phyloP scores from a whole-genome alignment of 2,329 filamentous ascomycete genomes.

The Lecanosticta acicola region DNA sequence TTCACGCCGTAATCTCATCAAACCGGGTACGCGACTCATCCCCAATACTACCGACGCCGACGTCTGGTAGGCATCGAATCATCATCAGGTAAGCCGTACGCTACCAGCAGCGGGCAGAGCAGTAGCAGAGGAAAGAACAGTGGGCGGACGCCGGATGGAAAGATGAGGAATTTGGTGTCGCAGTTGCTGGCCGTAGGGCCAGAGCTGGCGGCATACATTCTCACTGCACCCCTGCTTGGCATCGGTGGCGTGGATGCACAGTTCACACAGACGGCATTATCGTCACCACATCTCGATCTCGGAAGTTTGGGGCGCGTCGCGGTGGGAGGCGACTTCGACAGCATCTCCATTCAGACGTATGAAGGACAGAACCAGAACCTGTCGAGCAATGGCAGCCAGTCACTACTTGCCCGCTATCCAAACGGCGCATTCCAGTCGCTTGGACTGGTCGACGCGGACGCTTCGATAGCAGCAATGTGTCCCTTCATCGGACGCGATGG shows the following conservation, averaged over 20 bases:
- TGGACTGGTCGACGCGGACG: slow-evolving; percentile 70
- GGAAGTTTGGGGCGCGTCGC: slow-evolving; percentile 73
- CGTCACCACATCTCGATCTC: slow-evolving; percentile 66
- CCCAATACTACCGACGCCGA: slow-evolving; percentile 4
- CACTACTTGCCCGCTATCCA: slow-evolving; percentile 73
- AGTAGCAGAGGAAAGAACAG: background rate
- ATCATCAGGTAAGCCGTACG: background rate
- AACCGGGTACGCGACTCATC: background rate
- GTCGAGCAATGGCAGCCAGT: slow-evolving; percentile 71
- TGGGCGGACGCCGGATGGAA: slow-evolving; percentile 9
- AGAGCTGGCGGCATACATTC: slow-evolving; percentile 31
- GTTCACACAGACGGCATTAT: slow-evolving; percentile 41
- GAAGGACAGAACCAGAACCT: slow-evolving; percentile 68
- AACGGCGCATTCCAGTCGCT: slow-evolving; percentile 76
- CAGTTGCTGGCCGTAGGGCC: slow-evolving; percentile 33
- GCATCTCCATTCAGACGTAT: slow-evolving; percentile 84
- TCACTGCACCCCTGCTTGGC: slow-evolving; percentile 24
- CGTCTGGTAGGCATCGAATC: slow-evolving; percentile 2
- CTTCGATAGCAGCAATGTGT: slow-evolving; percentile 84
- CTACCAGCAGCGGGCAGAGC: background rate
- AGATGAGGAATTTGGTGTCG: slow-evolving; percentile 28
- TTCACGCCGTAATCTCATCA: background rate
- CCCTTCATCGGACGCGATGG: slow-evolving; percentile 63
- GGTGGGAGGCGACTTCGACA: slow-evolving; percentile 82
- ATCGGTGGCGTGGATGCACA: slow-evolving; percentile 16